Percentiles rank a stretch among this genome's conserved stretches.
These are phyloP conservation scores for Cryphonectria nitschkei DNA, from an alignment of 2,329 filamentous ascomycete species.

Conservation along the genomic window DNA sequence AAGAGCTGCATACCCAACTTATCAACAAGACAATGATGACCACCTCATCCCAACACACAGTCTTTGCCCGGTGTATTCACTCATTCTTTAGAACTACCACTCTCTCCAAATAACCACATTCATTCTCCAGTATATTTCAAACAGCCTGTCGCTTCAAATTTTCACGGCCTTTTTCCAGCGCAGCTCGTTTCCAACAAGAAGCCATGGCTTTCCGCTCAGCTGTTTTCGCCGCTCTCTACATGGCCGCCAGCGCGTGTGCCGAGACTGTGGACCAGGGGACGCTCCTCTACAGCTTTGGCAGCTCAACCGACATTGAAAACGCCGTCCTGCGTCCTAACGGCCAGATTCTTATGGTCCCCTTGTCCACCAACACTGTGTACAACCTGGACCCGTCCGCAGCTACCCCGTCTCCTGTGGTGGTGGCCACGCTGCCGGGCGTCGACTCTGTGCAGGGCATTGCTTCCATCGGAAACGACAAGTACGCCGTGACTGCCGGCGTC, in stretches of 20 bases:
- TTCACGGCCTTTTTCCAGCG: neutral
- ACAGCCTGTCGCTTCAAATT: neutral
- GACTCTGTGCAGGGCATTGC: slow-evolving; percentile 15
- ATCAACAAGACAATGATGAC: neutral
- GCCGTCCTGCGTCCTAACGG: slow-evolving; percentile 18
- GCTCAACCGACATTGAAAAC: slow-evolving; percentile 17
- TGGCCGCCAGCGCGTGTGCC: neutral
- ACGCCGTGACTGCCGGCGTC: slow-evolving; percentile 19
- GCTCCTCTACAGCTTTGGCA: neutral
- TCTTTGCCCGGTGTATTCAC: neutral
- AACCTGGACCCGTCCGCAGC: slow-evolving; percentile 17
- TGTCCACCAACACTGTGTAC: slow-evolving; percentile 11
- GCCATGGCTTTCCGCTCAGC: neutral
- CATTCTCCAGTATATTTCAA: neutral
- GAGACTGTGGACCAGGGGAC: slow-evolving; percentile 5
- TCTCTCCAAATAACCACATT: neutral
- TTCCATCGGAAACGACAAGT: slow-evolving; percentile 19
- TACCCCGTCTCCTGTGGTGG: slow-evolving; percentile 14
- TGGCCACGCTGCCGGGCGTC: slow-evolving; percentile 13
- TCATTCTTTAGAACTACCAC: neutral
- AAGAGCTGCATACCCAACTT: neutral
- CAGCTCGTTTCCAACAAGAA: neutral
- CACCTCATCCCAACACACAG: neutral
- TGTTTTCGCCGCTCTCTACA: neutral
- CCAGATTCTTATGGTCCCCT: slow-evolving; percentile 14